Evolutionary conservation across 371 early-diverging fungal species (phyloP), one percentile per base, ranked within the genome.

Genomic region (Mortierella sp.): DNA sequence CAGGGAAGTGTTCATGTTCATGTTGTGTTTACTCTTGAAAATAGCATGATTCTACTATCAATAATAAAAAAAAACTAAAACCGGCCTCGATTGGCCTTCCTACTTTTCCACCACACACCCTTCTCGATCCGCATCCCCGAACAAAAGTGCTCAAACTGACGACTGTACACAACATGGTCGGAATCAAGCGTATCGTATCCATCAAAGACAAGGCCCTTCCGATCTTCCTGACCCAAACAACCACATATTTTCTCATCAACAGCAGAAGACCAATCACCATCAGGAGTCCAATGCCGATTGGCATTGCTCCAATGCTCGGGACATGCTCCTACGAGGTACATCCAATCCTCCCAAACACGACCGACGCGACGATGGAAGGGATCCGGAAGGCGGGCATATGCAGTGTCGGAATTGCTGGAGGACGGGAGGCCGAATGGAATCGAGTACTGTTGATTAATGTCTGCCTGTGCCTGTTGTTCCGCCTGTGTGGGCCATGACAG

Each of bases 271-370:
- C n/a, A 11, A 28, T 16, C 4, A 8, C 26, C 44, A 0, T 16
- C 16, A 13, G 4, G 14, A 5, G 4, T 4, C 67, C 24, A 34
- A 8, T 40, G 10, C 67, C 57, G 8, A 4, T 21, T 8, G 1
- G 28, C 46, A 70, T 70, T 16, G 1, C 16, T 28, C 70, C 46
- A 46, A 44, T 11, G 1, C 26, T 26, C 26, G 13, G 28, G 70
- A 16, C 70, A 70, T 13, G 48, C 10, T 13, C 70, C 48, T 16
- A 46, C 28, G 13, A 70, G 70, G 70, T 48, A 46, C 70, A 70
- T 70, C 70, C 70, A 70, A n/a, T 70, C 48, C 28, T 70, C 46
- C 70, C 70, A 70, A 16, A 70, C 21, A 13, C 46, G 70, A 28
- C 70, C 70, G 1, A 70, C 70, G 5, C 46, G 70, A 5, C 46